Conservation (phyloP, 495 filamentous ascomycete genomes). For the Cenococcum geophilum region DNA sequence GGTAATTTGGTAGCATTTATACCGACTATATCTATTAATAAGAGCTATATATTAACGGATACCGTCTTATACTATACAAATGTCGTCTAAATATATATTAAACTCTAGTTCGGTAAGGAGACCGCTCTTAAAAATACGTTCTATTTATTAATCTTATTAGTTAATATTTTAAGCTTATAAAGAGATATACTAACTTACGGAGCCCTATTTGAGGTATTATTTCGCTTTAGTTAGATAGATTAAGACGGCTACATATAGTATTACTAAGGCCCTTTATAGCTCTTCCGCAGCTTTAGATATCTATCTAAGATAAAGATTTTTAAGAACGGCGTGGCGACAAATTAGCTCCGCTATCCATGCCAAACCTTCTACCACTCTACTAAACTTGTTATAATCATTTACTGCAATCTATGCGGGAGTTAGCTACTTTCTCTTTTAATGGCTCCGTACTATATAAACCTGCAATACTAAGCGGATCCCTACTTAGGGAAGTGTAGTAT, state of each 20-base stretch:
- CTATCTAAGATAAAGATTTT: slow-evolving; percentile 31
- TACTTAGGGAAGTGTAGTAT: slow-evolving; percentile 45
- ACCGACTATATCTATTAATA: slow-evolving; percentile 13
- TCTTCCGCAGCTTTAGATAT: slow-evolving; percentile 6
- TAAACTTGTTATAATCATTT: slow-evolving; percentile 25
- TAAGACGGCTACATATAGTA: slow-evolving; percentile 17
- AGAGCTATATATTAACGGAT: slow-evolving; percentile 7
- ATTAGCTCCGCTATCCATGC: slow-evolving; percentile 32
- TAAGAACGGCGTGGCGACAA: slow-evolving; percentile 29
- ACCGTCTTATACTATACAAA: slow-evolving; percentile 4
- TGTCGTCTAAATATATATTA: slow-evolving; percentile 9
- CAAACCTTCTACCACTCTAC: slow-evolving; percentile 28
- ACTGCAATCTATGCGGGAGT: slow-evolving; percentile 21
- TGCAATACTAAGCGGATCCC: slow-evolving; percentile 41
- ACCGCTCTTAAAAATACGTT: slow-evolving; percentile 3
- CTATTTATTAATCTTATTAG: slow-evolving; percentile 8
- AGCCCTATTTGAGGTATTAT: slow-evolving; percentile 17
- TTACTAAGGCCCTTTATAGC: slow-evolving; percentile 15
- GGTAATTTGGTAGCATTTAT: not conserved
- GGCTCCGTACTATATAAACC: slow-evolving; percentile 22
- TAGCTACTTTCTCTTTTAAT: slow-evolving; percentile 2
- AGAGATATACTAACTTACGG: slow-evolving; percentile 16
- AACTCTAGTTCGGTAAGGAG: slow-evolving; percentile 7
- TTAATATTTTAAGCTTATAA: slow-evolving; percentile 9
- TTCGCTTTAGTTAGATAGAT: slow-evolving; percentile 19